Conservation (phyloP, 2,329 filamentous ascomycete genomes). For the Talaromyces funiculosus region DNA sequence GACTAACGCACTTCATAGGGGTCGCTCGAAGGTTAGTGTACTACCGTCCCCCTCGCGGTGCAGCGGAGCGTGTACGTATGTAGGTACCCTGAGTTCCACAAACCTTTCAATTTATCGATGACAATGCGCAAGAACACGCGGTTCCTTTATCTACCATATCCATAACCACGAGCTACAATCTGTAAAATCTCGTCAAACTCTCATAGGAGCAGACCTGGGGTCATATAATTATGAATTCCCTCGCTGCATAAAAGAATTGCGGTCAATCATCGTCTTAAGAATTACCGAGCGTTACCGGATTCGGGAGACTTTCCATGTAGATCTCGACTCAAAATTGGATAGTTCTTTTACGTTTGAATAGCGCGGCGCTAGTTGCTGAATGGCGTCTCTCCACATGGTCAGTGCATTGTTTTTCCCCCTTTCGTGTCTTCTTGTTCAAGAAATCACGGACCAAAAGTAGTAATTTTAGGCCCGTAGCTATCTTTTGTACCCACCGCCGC, state of each 20-base stretch:
- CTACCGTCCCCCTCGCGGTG: neutral
- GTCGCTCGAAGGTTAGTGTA: neutral
- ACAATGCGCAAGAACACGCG: neutral
- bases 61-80: neutral
- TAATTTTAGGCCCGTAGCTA: neutral
- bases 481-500: neutral
- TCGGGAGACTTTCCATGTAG: neutral
- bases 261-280: neutral
- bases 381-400: neutral
- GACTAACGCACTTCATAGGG: neutral
- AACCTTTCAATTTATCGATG: neutral
- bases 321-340: slow-evolving; percentile 6
- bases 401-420: neutral
- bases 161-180: neutral
- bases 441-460: neutral
- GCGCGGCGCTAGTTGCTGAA: neutral
- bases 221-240: neutral
- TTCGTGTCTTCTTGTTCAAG: neutral
- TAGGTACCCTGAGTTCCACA: neutral
- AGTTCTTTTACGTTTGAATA: neutral
- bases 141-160: neutral
- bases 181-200: neutral
- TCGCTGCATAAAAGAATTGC: neutral
- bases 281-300: neutral
- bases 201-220: neutral